These are phyloP conservation scores for Cardamine occulta DNA, from an alignment of 345 rosid genomes.

Conservation along the genomic window DNA sequence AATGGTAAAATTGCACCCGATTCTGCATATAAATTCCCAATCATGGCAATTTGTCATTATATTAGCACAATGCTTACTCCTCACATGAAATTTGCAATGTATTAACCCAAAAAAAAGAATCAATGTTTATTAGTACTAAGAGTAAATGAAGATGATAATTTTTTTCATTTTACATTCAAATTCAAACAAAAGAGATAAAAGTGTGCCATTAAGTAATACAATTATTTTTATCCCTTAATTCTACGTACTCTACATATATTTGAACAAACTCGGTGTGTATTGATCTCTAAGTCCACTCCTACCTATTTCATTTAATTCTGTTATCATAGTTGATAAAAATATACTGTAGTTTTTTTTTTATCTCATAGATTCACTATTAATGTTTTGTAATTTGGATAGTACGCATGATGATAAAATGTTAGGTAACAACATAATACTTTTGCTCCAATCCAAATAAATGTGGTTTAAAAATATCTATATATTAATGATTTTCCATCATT, in stretches of 20 bases:
- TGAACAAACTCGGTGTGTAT: not conserved
- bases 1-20: not conserved
- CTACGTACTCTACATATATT: too few species aligned
- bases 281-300: not conserved
- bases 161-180: not conserved
- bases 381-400: constrained; percentile 3
- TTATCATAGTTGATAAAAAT: not conserved
- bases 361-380: not conserved
- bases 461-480: constrained; percentile 11
- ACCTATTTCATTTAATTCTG: not conserved
- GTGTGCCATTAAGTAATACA: not conserved
- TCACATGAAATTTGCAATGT: not conserved
- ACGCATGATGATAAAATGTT: constrained; percentile 28
- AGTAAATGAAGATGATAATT: not conserved
- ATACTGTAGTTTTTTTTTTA: not conserved
- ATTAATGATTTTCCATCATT: constrained; percentile 36
- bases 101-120: not conserved
- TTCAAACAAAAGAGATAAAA: not conserved
- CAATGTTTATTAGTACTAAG: not conserved
- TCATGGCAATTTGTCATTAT: not conserved
- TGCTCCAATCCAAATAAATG: constrained; percentile 29
- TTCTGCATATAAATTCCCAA: not conserved
- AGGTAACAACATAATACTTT: constrained; percentile 22
- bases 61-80: not conserved
- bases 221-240: not conserved